phyloP scores from a whole-genome alignment of 2,329 filamentous ascomycete species.

The Talaromyces sp. region DNA sequence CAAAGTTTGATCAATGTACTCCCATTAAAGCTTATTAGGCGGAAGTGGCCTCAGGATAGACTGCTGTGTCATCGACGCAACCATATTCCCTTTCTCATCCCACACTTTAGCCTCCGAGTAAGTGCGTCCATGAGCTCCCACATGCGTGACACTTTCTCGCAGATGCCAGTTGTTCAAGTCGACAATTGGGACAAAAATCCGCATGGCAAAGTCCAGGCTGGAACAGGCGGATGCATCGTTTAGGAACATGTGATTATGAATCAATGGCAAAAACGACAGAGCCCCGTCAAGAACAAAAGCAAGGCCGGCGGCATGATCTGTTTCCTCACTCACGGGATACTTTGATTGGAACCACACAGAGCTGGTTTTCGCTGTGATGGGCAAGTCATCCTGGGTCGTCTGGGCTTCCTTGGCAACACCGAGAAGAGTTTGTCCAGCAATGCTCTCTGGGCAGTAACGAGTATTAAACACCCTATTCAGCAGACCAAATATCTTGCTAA shows the following conservation, averaged over 20 bases:
- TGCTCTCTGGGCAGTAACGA: constrained; percentile 34
- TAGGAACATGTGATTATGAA: constrained; percentile 40
- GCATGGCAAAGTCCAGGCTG: constrained; percentile 47
- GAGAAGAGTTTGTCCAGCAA: constrained; percentile 42
- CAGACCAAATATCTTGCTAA: constrained; percentile 26
- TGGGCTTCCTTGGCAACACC: constrained; percentile 34
- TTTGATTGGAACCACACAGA: constrained; percentile 41
- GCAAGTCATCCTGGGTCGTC: constrained; percentile 35
- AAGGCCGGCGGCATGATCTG: constrained; percentile 35
- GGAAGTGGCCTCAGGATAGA: constrained; percentile 14
- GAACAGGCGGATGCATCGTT: constrained; percentile 43
- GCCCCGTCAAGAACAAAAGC: constrained; percentile 45
- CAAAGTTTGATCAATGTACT: too few relatives aligned
- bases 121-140: constrained; percentile 39
- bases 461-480: constrained; percentile 30
- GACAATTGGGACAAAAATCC: constrained; percentile 36
- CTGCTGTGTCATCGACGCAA: constrained; percentile 49
- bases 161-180: constrained; percentile 42
- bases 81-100: constrained; percentile 40
- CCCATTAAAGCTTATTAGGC: not conserved
- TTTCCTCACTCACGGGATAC: constrained; percentile 16
- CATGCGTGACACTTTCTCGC: constrained; percentile 37
- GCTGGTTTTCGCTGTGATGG: constrained; percentile 32
- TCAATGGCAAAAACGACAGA: constrained; percentile 42
- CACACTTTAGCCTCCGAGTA: constrained; percentile 44